A percentile compares a stretch with the other conserved stretches of the same genome.
These are phyloP conservation scores for Lasiosphaeria hispida DNA, from an alignment of 495 filamentous ascomycete genomes.

Conservation along the genomic window DNA sequence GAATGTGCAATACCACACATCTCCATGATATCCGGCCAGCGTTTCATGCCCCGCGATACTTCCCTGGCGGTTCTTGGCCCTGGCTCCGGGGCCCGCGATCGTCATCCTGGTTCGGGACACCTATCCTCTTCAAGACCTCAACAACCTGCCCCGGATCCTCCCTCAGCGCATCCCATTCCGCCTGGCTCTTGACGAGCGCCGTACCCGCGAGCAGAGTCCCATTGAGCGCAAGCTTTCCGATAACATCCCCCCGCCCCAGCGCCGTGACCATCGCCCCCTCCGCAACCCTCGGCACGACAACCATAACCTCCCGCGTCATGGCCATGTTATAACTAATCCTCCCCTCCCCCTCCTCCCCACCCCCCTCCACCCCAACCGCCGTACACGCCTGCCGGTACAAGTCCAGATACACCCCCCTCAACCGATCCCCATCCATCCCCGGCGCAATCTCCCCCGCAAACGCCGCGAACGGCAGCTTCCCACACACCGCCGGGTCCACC, in stretches of 20 bases:
- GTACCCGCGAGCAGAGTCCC: slow-evolving; percentile 80
- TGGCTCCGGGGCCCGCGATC: no score
- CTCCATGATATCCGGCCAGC: no score
- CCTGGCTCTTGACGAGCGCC: slow-evolving; percentile 71
- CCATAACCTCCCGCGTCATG: slow-evolving; percentile 67
- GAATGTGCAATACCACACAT: no score
- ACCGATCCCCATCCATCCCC: slow-evolving; percentile 23
- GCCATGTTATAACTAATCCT: slow-evolving; percentile 76
- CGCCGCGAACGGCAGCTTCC: slow-evolving; percentile 23
- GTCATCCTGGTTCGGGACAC: slow-evolving; percentile 41
- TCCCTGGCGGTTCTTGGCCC: no score
- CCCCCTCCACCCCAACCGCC: slow-evolving; percentile 16
- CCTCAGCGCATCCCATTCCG: slow-evolving; percentile 65
- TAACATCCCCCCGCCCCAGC: slow-evolving; percentile 34
- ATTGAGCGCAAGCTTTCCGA: slow-evolving; percentile 66
- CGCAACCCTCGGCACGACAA: slow-evolving; percentile 60
- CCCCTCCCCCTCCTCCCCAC: slow-evolving; percentile 37
- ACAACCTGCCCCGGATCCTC: slow-evolving; percentile 49
- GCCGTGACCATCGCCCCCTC: slow-evolving; percentile 35
- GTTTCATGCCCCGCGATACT: no score
- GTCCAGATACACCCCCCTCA: slow-evolving; percentile 32
- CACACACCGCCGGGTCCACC: slow-evolving; percentile 28
- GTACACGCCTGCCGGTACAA: slow-evolving; percentile 55
- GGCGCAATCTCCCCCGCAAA: slow-evolving; percentile 22
- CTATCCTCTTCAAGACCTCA: slow-evolving; percentile 59